These are phyloP conservation scores for Aspergillus amoenus DNA, from an alignment of 2,329 filamentous ascomycete genomes.

Conservation along the genomic window DNA sequence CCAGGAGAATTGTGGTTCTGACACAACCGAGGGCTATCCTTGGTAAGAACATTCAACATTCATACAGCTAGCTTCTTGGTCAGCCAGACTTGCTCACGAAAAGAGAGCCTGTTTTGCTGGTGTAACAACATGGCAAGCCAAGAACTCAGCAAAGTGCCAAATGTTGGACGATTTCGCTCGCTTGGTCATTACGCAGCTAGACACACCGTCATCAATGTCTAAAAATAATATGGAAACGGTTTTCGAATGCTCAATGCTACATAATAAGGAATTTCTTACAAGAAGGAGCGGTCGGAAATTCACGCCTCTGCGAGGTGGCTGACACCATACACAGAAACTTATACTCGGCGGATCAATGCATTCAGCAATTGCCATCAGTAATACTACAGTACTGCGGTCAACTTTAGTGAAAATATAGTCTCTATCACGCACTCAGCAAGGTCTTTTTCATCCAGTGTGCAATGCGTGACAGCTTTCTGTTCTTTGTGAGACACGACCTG, in stretches of 20 bases:
- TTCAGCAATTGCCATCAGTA: neutral
- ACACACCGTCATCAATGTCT: neutral
- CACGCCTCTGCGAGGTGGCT: neutral
- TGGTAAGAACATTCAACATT: neutral
- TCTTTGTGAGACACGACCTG: neutral
- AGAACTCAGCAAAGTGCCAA: neutral
- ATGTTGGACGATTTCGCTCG: neutral
- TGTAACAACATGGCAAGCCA: neutral
- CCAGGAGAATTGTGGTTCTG: neutral
- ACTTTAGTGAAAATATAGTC: neutral
- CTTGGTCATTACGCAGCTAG: neutral
- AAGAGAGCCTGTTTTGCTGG: neutral
- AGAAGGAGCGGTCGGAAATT: neutral
- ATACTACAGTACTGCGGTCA: neutral
- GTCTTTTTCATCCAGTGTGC: neutral
- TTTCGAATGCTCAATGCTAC: neutral
- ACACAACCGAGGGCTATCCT: neutral
- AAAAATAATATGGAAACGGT: neutral
- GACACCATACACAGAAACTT: neutral
- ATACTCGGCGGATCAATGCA: neutral
- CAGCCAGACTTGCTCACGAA: neutral
- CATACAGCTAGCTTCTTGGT: neutral
- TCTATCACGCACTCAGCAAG: neutral
- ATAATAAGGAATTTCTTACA: neutral
- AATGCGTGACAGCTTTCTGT: neutral